Percentiles rank a stretch among this genome's conserved stretches.
These are phyloP conservation scores for Nelumbo lutea DNA, from an alignment of 164 flowering plant genomes.

Conservation along the genomic window DNA sequence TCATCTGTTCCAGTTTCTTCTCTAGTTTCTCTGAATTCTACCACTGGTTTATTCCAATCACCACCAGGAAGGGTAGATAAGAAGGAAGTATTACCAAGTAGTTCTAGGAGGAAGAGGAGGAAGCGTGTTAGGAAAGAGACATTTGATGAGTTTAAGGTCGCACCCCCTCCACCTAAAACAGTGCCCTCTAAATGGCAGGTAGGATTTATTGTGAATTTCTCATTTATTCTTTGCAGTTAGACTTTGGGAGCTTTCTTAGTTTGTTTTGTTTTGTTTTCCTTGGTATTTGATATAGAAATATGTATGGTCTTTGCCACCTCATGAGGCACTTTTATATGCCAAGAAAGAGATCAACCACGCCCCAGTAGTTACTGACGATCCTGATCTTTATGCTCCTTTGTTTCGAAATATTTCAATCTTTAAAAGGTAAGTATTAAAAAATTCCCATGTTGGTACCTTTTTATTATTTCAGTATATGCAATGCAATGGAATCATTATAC, in stretches of 20 bases:
- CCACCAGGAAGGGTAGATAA: slow-evolving; percentile 11
- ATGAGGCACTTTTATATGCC: slow-evolving; percentile 64
- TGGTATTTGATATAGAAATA: slow-evolving; percentile 32
- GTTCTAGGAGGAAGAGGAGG: slow-evolving; percentile 16
- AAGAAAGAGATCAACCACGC: slow-evolving; percentile 54
- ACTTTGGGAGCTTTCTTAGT: background rate
- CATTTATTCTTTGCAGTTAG: background rate
- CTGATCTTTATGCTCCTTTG: slow-evolving; percentile 58
- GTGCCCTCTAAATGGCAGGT: slow-evolving; percentile 38
- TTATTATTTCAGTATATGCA: background rate
- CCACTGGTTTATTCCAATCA: slow-evolving; percentile 16
- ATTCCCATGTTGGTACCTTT: background rate
- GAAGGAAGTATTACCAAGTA: slow-evolving; percentile 1
- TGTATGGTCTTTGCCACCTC: slow-evolving; percentile 48
- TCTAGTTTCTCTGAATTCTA: slow-evolving; percentile 26
- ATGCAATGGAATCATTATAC: background rate
- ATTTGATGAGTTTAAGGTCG: slow-evolving; percentile 9
- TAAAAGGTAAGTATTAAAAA: slow-evolving; percentile 43
- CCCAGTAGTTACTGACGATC: slow-evolving; percentile 46
- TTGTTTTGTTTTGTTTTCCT: background rate
- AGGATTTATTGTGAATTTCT: slow-evolving; percentile 1
- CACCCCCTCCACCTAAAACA: slow-evolving; percentile 26
- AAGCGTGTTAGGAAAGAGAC: slow-evolving; percentile 11
- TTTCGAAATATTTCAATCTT: slow-evolving; percentile 66
- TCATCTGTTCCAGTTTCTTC: slow-evolving; percentile 18